phyloP scores from a whole-genome alignment of 2,329 filamentous ascomycete genomes.

The Nannizzia gypsea region DNA sequence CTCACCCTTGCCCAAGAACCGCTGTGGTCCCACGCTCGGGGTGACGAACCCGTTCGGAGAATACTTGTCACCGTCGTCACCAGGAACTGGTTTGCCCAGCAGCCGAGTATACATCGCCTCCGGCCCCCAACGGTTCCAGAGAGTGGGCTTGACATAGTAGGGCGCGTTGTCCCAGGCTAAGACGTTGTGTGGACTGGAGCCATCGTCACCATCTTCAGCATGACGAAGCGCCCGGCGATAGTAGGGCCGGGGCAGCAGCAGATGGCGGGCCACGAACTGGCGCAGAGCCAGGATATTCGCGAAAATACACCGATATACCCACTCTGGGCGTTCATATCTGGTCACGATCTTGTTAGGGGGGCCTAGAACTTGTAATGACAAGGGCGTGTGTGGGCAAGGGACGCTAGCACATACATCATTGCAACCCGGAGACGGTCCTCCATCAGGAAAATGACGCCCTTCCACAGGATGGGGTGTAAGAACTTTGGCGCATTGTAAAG shows the following conservation, averaged over 20 bases:
- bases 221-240: conserved; percentile 28
- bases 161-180: conserved; percentile 49
- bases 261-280: conserved; percentile 45
- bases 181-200: conserved; percentile 42
- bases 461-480: conserved; percentile 37
- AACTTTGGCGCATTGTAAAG: conserved; percentile 43
- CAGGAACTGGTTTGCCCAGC: conserved; percentile 38
- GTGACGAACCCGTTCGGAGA: conserved; percentile 39
- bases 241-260: conserved; percentile 47
- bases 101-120: conserved; percentile 40
- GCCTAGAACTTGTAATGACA: neutral
- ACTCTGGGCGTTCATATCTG: conserved; percentile 32
- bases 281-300: conserved; percentile 42
- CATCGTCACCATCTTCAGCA: conserved; percentile 41
- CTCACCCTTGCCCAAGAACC: conserved; percentile 42
- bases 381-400: neutral
- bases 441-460: conserved; percentile 49
- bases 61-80: conserved; percentile 37
- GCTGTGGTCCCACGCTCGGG: conserved; percentile 51
- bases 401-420: conserved; percentile 44
- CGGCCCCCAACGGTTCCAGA: conserved; percentile 53
- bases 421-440: conserved; percentile 51
- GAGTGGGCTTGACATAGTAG: conserved; percentile 50
- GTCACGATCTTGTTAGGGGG: conserved; percentile 10
- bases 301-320: conserved; percentile 28